Percentiles rank a stretch among this genome's conserved stretches.
These are phyloP conservation scores for Umbilicaria muhlenbergii DNA, from an alignment of 495 filamentous ascomycete species.

Conservation along the genomic window DNA sequence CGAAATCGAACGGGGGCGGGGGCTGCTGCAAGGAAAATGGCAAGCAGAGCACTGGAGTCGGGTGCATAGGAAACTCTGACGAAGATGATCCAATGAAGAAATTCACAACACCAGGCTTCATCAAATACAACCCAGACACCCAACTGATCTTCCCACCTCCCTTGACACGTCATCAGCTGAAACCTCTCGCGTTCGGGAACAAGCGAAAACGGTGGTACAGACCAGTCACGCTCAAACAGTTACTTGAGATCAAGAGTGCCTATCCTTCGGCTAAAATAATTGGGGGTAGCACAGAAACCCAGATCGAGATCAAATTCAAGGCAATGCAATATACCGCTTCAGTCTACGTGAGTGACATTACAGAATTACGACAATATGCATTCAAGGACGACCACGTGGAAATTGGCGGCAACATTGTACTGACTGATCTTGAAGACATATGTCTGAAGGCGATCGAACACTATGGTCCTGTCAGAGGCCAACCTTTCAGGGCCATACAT, in stretches of 20 bases:
- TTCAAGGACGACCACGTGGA: conserved; percentile 70
- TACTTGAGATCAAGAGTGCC: conserved; percentile 77
- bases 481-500: conserved; percentile 38
- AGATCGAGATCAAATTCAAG: conserved; percentile 98
- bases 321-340: conserved; percentile 77
- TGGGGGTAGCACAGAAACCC: conserved; percentile 89
- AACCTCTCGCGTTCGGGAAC: conserved; percentile 77
- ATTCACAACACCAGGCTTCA: conserved; percentile 75
- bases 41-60: conserved; percentile 23
- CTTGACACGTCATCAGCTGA: conserved; percentile 66
- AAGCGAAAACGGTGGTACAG: conserved; percentile 91
- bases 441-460: conserved; percentile 62
- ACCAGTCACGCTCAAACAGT: conserved; percentile 71
- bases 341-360: conserved; percentile 86
- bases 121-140: conserved; percentile 82
- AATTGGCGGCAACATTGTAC: conserved; percentile 78
- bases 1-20: conserved; percentile 28
- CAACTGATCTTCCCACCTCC: conserved; percentile 88
- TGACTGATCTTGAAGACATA: conserved; percentile 40
- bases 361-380: conserved; percentile 65
- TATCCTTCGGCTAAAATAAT: conserved; percentile 87
- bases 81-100: conserved; percentile 42
- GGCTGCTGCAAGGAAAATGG: conserved; percentile 41
- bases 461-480: conserved; percentile 56
- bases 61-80: conserved; percentile 32